Evolutionary conservation across 441 rosid genomes (phyloP).

Genomic region (Syzygium syzygioides): DNA sequence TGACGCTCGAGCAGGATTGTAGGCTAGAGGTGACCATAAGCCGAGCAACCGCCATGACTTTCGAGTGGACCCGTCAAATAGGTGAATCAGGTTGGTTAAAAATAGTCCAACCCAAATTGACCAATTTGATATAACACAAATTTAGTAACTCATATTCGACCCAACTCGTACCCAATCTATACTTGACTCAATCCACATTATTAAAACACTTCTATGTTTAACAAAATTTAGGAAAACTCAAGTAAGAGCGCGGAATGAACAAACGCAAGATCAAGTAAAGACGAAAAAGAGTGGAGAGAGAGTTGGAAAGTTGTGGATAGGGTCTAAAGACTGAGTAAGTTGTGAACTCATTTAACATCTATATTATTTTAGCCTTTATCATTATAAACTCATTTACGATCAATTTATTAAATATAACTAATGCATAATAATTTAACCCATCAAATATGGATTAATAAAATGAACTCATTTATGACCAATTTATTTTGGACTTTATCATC

Average conservation of each 20-base stretch:
- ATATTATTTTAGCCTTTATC: accelerated
- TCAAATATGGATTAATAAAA: too few relatives aligned
- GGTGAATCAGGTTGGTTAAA: accelerated
- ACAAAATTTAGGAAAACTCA: neutral
- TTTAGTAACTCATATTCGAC: accelerated
- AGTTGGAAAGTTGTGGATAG: neutral
- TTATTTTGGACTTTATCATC: too few relatives aligned
- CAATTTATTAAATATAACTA: accelerated
- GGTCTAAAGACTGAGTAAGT: neutral
- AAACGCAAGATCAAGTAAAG: neutral
- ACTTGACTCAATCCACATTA: accelerated
- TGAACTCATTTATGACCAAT: too few relatives aligned
- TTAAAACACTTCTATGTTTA: neutral
- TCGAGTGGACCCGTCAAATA: accelerated
- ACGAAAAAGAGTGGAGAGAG: accelerated
- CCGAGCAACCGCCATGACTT: neutral
- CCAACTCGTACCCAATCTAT: neutral
- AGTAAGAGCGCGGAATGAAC: accelerated
- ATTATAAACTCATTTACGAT: accelerated
- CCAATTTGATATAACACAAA: neutral
- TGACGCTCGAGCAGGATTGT: neutral
- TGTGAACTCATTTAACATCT: neutral
- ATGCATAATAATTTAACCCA: too few relatives aligned
- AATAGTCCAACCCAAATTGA: neutral
- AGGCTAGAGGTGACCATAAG: neutral